Evolutionary conservation across 345 rosid genomes (phyloP), one percentile per base, ranked within the genome.

Genomic region (Luvunga scandens): DNA sequence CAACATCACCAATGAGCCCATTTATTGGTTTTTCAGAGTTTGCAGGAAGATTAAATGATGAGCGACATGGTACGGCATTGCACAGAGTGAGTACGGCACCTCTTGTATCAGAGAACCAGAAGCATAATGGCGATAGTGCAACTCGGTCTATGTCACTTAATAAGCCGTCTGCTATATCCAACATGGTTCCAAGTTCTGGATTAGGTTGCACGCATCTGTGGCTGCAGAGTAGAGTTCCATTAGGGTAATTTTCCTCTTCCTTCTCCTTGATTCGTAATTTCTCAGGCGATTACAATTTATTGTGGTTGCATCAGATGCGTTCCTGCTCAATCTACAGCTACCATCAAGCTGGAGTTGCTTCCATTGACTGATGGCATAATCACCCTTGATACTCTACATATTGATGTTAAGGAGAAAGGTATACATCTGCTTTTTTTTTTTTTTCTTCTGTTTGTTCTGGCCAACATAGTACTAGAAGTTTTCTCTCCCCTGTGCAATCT

Each of bases 361-460:
- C 99, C 98, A 12, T 77, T 94, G 94, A 94, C 98, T n/a, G 99
- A 94, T 61, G 99, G 99, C 78, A 97, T 91, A 80, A 93, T 97
- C 77, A 91, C 94, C 8, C 90, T 97, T 66, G 94, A 94, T 72
- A 91, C 98, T 12, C 85, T 94, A 77, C 97, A 89, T 83, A 89
- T 97, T 84, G 90, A 90, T 82, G 97, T 88, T 39, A 93, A 89
- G 85, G 99, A 97, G 84, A 97, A 91, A 97, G 99, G 99, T 97
- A 86, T 50, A 18, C 28, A 24, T 59, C 77, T 30, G 56, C 79
- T 50, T 75, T 42, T 69, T 72, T 64, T 13, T 34, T 66, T 42
- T 69, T 72, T 64, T 13, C 30, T 66, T 36, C 48, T 42, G 50
- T 30, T 53, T 39, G 56, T 42, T 16, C 73, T 59, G 28, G 21